phyloP scores from a whole-genome alignment of 129 eudicot genomes.

The Tagetes patula region DNA sequence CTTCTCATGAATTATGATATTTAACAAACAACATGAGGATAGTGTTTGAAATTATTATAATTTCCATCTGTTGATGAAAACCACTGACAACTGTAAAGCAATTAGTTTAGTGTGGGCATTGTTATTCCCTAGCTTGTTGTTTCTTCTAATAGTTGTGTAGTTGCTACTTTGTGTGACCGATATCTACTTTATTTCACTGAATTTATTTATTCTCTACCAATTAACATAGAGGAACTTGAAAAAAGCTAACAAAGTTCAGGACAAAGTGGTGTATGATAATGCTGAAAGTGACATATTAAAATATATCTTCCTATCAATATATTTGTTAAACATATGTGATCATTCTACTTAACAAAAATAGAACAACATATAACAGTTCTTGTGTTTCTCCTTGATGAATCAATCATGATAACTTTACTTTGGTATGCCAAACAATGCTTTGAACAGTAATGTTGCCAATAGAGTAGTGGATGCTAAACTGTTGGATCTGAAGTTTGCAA shows the following conservation, averaged over 20 bases:
- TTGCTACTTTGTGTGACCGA: conserved; percentile 15
- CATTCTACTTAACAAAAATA: conserved; percentile 2
- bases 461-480: conserved; percentile 3
- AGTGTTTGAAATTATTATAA: neutral
- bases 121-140: conserved; percentile 3
- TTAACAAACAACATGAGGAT: neutral
- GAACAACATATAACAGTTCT: neutral
- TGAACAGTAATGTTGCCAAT: neutral
- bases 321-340: neutral
- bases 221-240: conserved; percentile 5
- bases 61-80: neutral
- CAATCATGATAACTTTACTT: conserved; percentile 6
- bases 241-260: neutral
- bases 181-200: neutral
- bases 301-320: conserved; percentile 14
- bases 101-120: conserved; percentile 13
- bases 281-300: neutral
- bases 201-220: neutral
- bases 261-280: conserved; percentile 11
- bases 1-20: neutral
- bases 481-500: neutral
- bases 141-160: conserved; percentile 7
- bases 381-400: neutral
- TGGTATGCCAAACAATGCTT: conserved; percentile 3
- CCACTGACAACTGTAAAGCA: conserved; percentile 2